A percentile compares a stretch with the other conserved stretches of the same genome.
Evolutionary conservation across 352 stramenopile species (phyloP).

Genomic region (Phytophthora brassicae): DNA sequence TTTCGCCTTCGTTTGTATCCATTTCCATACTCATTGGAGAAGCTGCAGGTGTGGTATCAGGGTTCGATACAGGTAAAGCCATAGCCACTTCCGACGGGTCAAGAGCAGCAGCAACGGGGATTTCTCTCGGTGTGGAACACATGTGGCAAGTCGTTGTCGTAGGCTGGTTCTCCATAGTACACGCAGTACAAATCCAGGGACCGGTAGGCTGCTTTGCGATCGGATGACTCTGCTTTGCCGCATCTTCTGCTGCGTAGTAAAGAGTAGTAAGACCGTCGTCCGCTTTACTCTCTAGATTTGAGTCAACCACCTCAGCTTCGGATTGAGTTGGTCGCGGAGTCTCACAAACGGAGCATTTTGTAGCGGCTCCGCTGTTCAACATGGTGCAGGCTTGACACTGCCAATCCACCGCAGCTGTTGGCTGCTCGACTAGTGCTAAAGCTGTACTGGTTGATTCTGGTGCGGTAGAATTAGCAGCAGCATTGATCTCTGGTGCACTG

Average conservation of each 20-base stretch:
- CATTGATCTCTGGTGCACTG: constrained; percentile 16
- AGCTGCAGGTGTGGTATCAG: constrained; percentile 21
- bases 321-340: constrained; percentile 37
- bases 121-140: constrained; percentile 53
- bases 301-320: constrained; percentile 22
- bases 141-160: constrained; percentile 63
- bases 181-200: constrained; percentile 63
- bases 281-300: constrained; percentile 25
- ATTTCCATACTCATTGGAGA: constrained; percentile 46
- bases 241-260: constrained; percentile 65
- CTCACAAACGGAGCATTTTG: constrained; percentile 78
- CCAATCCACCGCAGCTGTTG: constrained; percentile 47
- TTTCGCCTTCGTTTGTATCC: constrained; percentile 20
- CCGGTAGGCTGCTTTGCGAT: constrained; percentile 21
- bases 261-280: constrained; percentile 65
- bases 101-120: constrained; percentile 46
- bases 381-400: constrained; percentile 80
- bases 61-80: constrained; percentile 32
- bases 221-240: constrained; percentile 34
- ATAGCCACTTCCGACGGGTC: constrained; percentile 36
- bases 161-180: constrained; percentile 81
- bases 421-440: constrained; percentile 42
- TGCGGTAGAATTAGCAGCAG: background rate
- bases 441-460: constrained; percentile 51
- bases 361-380: constrained; percentile 55